Base-by-base conservation (phyloP, 2,329 filamentous ascomycete genomes). In the Colletotrichum sansevieriae region DNA sequence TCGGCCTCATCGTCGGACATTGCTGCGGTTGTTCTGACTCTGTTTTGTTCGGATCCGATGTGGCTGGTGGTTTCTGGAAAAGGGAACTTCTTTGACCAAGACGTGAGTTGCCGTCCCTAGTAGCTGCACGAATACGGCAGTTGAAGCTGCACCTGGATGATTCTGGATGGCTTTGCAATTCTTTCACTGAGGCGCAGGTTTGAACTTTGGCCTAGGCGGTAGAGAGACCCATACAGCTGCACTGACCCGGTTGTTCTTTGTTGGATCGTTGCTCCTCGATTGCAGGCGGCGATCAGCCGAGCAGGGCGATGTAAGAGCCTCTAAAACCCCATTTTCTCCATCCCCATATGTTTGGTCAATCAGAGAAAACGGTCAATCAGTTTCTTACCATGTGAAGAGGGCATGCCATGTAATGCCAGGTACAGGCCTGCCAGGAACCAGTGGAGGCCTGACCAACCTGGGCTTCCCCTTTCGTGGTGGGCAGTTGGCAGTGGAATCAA, bases 1-100 rank as follows among this genome's bases (percentile, higher is more conserved):
- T 98, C 95, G 55, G 91, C 91, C 79, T 97, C 95, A 79, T 97
- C 93, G 83, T 98, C 94, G 54, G 93, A 97, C 92, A 97, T 97
- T 74, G 56, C 82, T 70, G 56, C 33, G 15, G 4, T 43, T 20
- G 51, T 43, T 22, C 47, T 22, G 43, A 25, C 25, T 39, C 20
- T 55, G 44, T 15, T 35, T n/a, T 62, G 52, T 35, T 35, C 29
- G 18, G 44, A 29, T 35, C 29, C 11, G 44, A 29, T 43, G 35
- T 22, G 29, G 22, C 59, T 22, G 47, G 22, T 43, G 22, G 20
- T 15, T 57, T n/a, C n/a, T 37, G 25, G 11, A 49, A 10, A 20
- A 18, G 15, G 39, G 7, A 22, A 18, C 11, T 33, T 39, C 54
- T 55, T 43, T 11, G 51, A 39, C 39, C 22, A 11, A 41, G 33